These are phyloP conservation scores for Antitrichia curtipendula DNA, from an alignment of 225 moss, liverwort and hornwort species.

Conservation along the genomic window DNA sequence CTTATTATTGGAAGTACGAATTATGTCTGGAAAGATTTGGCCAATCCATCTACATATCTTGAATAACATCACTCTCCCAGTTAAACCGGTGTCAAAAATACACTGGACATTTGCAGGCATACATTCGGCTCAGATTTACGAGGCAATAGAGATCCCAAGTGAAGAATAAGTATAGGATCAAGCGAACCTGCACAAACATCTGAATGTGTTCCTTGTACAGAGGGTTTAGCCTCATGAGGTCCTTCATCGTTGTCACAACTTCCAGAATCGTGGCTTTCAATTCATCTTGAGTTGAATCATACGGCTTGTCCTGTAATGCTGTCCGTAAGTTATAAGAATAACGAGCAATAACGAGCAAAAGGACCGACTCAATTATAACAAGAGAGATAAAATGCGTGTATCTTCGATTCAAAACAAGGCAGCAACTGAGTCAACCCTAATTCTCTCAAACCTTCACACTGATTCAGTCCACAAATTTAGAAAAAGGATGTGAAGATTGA, in stretches of 20 bases:
- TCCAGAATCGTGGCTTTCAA: conserved; percentile 91
- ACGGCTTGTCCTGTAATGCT: conserved; percentile 71
- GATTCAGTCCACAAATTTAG: background rate
- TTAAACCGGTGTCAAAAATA: background rate
- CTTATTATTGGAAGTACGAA: background rate
- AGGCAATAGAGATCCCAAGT: background rate
- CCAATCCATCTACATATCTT: background rate
- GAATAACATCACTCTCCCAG: background rate
- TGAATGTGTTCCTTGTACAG: conserved; percentile 94
- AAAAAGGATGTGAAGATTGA: background rate
- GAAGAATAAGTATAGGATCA: background rate
- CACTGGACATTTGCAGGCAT: background rate
- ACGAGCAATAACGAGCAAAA: background rate
- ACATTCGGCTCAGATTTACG: background rate
- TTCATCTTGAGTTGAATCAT: conserved; percentile 84
- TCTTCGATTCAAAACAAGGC: background rate
- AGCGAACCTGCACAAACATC: conserved; percentile 78
- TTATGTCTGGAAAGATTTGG: background rate
- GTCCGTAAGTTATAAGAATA: background rate
- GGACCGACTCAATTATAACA: background rate
- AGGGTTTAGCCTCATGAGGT: conserved; percentile 87
- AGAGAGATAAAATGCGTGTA: background rate
- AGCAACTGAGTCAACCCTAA: background rate
- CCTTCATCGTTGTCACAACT: conserved; percentile 93
- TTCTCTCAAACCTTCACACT: background rate